Percentiles rank a stretch among this genome's conserved stretches.
Conservation (phyloP, 2,329 filamentous ascomycete genomes). For the Endoconidiophora polonica region DNA sequence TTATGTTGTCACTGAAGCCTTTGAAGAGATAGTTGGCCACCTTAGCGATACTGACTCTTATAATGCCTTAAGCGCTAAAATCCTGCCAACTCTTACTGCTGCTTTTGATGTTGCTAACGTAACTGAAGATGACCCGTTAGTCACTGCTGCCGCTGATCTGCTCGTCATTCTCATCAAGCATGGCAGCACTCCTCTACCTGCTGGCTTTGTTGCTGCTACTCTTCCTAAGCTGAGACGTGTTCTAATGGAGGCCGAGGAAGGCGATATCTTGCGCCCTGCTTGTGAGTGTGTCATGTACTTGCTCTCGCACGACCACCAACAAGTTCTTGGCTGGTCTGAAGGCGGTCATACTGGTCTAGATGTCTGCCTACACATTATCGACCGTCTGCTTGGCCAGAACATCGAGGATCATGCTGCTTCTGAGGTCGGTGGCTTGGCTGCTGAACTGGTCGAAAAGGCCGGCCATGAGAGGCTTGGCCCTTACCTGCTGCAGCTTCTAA, state of each 20-base stretch:
- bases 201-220: constrained; percentile 67
- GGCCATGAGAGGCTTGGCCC: constrained; percentile 81
- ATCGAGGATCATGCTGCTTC: constrained; percentile 89
- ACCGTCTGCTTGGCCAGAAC: constrained; percentile 64
- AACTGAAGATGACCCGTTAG: constrained; percentile 69
- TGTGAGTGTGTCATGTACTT: constrained; percentile 80
- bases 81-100: constrained; percentile 71
- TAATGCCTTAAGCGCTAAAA: constrained; percentile 63
- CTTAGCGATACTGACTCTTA: constrained; percentile 56
- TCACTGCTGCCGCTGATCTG: constrained; percentile 74
- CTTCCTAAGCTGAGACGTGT: constrained; percentile 77
- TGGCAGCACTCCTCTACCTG: constrained; percentile 68
- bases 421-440: constrained; percentile 89
- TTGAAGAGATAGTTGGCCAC: constrained; percentile 66
- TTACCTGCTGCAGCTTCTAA: constrained; percentile 72
- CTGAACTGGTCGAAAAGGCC: constrained; percentile 88
- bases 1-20: constrained; percentile 73
- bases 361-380: constrained; percentile 78
- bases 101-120: constrained; percentile 79
- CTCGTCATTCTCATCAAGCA: constrained; percentile 67
- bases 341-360: constrained; percentile 71
- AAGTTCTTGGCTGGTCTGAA: constrained; percentile 72
- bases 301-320: constrained; percentile 73
- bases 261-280: constrained; percentile 72
- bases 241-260: constrained; percentile 69